Percentiles rank a stretch among this genome's conserved stretches.
Evolutionary conservation across 768 basidiomycete genomes (phyloP).

Genomic region (Tubosaeta brunneosetosa): DNA sequence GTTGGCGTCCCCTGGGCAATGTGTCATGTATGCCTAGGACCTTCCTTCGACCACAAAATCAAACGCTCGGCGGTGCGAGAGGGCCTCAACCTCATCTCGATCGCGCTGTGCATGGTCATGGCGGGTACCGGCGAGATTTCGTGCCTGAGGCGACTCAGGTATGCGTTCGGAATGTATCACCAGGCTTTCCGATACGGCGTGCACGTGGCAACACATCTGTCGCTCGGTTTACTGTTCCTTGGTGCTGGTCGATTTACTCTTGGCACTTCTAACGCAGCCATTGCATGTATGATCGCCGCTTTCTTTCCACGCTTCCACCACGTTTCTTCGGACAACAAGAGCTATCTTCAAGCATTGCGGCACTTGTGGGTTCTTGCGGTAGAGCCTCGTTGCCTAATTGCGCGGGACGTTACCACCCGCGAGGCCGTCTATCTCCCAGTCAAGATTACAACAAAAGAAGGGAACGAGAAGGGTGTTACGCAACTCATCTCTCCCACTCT

Average conservation of each 20-base stretch:
- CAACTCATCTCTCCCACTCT: constrained; percentile 90
- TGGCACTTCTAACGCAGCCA: constrained; percentile 86
- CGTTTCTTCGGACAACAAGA: constrained; percentile 79
- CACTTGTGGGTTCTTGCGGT: constrained; percentile 96
- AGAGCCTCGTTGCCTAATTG: constrained; percentile 89
- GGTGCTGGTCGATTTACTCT: constrained; percentile 90
- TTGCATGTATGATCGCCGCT: constrained; percentile 83
- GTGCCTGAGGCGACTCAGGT: constrained; percentile 79
- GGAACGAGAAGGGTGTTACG: constrained; percentile 54
- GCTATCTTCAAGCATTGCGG: constrained; percentile 86
- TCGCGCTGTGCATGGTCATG: constrained; percentile 91
- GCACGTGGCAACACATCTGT: constrained; percentile 86
- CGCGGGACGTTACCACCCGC: constrained; percentile 86
- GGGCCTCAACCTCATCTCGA: constrained; percentile 81
- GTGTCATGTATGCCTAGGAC: constrained; percentile 39
- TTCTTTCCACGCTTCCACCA: constrained; percentile 90
- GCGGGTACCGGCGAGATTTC: constrained; percentile 95
- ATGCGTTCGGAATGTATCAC: constrained; percentile 83
- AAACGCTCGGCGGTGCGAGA: constrained; percentile 83
- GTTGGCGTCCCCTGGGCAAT: background rate
- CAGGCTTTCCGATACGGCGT: constrained; percentile 78
- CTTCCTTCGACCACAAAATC: constrained; percentile 83
- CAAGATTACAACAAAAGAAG: constrained; percentile 77
- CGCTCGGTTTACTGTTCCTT: constrained; percentile 87
- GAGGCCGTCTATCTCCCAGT: constrained; percentile 92